These are phyloP conservation scores for Phytomonas serpens DNA, from an alignment of 208 protist genomes.

Conservation along the genomic window DNA sequence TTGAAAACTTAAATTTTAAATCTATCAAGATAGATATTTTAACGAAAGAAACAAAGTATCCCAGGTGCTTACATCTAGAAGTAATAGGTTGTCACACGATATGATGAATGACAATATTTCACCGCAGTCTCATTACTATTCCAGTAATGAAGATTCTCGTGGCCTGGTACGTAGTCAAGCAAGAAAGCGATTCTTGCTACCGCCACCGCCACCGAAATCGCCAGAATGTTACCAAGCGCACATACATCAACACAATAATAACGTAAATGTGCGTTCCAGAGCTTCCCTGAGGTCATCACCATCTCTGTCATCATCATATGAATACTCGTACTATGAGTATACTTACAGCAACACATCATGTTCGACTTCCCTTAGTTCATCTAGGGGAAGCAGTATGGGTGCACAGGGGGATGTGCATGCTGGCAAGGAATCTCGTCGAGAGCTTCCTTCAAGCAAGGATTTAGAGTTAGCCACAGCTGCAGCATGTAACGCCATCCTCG, in stretches of 20 bases:
- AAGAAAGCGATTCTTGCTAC: background rate
- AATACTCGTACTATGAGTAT: slow-evolving; percentile 9
- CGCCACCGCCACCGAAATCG: background rate
- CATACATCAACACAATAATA: background rate
- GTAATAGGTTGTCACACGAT: background rate
- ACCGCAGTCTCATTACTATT: background rate
- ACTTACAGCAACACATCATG: slow-evolving; percentile 11
- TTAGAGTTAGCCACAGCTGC: slow-evolving; percentile 32
- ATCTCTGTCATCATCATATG: background rate
- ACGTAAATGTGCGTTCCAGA: background rate
- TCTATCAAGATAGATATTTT: background rate
- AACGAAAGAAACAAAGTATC: background rate
- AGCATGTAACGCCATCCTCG: slow-evolving; percentile 36
- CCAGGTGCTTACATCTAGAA: background rate
- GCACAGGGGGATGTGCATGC: background rate
- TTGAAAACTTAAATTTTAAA: background rate
- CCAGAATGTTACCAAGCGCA: background rate
- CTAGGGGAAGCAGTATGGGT: slow-evolving; percentile 15
- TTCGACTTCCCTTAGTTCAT: slow-evolving; percentile 1
- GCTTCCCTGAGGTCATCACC: background rate
- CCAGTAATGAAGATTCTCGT: background rate
- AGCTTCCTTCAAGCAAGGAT: slow-evolving; percentile 11
- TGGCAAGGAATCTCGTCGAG: slow-evolving; percentile 7
- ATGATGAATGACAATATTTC: background rate
- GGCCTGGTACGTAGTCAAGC: background rate